Base-by-base conservation (phyloP, 352 stramenopile species). In the Pythium periplocum region DNA sequence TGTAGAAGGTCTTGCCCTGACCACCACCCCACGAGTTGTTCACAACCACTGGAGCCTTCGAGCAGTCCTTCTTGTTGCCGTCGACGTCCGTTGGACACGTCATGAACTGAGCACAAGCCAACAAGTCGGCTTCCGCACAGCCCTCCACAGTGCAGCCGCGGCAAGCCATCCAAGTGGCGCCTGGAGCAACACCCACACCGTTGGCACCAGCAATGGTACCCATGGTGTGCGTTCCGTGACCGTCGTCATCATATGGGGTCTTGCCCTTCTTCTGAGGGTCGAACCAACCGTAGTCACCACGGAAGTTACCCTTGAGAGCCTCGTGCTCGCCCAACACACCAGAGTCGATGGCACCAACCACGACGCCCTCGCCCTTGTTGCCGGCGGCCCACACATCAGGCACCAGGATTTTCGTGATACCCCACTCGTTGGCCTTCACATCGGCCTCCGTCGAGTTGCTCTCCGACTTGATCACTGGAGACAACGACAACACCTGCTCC, bases 81-180 rank as follows among this genome's bases (percentile, higher is more conserved):
- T 64, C 26, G 4, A 42, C 9, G 41, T 48, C 41, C 3, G 55
- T 55, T 3, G 55, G 55, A 35, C 55, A 61, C 0, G 60, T 26
- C 52, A 73, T 73, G 9, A 55, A 73, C 38, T 73, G 51, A 4
- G 51, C 48, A 37, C 65, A 73, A 39, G 44, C 41, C 2, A 70
- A 26, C 12, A 73, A 39, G 8, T 17, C 56, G 0, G 51, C 38
- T 26, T 69, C 64, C 7, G 57, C 45, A 32, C 64, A 72, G n/a
- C 53, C 52, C 10, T 48, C 10, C 10, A 46, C 10, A 7, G 17
- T 37, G 43, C 64, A 72, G 1, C 54, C 65, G 3, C 51, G 32
- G 38, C 65, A 73, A 1, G 53, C 37, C 10, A 73, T 73, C 61
- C 61, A 73, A 47, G 48, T 61, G 34, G 60, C 58, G n/a, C 51